Conservation (phyloP, 2,329 filamentous ascomycete genomes). For the Penicillium fuscoglaucum region DNA sequence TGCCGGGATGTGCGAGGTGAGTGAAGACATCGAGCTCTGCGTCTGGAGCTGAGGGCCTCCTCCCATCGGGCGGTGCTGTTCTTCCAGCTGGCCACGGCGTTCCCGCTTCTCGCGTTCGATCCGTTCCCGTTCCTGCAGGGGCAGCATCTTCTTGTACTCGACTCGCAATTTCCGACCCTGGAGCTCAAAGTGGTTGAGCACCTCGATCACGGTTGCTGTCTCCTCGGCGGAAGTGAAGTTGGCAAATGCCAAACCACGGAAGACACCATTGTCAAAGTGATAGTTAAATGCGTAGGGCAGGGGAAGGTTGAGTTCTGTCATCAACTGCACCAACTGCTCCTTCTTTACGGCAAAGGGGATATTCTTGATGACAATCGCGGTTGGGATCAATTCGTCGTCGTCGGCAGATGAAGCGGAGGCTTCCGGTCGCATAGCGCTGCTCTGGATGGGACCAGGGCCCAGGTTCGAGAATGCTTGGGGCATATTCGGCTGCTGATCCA, state of each 20-base stretch:
- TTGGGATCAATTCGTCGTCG: conserved; percentile 88
- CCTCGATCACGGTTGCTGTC: conserved; percentile 86
- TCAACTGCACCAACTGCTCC: conserved; percentile 86
- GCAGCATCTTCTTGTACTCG: conserved; percentile 99
- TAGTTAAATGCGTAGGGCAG: conserved; percentile 99
- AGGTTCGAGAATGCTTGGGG: conserved; percentile 49
- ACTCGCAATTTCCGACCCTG: conserved; percentile 92
- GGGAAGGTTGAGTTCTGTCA: conserved; percentile 91
- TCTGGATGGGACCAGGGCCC: conserved; percentile 44
- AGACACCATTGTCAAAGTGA: conserved; percentile 97
- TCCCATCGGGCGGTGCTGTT: conserved; percentile 80
- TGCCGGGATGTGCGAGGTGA: conserved; percentile 64
- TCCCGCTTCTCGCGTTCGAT: conserved; percentile 98
- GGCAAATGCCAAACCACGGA: conserved; percentile 91
- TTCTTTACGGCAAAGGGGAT: conserved; percentile 98
- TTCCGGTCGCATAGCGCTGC: conserved; percentile 45
- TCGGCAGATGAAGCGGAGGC: conserved; percentile 41
- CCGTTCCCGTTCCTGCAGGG: conserved; percentile 86
- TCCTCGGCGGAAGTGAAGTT: conserved; percentile 97
- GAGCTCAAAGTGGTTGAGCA: conserved; percentile 93
- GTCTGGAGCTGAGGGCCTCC: conserved; percentile 67
- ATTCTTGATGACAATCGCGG: conserved; percentile 98
- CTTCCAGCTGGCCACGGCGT: conserved; percentile 90
- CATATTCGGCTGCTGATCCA: conserved; percentile 57
- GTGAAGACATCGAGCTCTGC: conserved; percentile 82